Conservation (phyloP, 192 early-diverging fungal genomes). For the Coemansia guatemalensis region DNA sequence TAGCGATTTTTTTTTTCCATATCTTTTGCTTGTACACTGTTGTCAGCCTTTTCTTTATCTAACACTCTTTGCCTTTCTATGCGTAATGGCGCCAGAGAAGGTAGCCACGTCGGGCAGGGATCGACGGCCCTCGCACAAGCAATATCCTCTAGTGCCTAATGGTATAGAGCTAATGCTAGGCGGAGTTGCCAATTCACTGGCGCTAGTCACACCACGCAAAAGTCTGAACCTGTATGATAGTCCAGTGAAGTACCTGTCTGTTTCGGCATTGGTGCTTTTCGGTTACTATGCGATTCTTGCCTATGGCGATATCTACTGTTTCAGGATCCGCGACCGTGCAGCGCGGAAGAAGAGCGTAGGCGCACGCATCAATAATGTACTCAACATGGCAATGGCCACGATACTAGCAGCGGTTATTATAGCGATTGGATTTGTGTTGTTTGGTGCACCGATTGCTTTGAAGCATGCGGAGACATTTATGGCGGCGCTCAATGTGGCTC, state of each 20-base stretch:
- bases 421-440: constrained; percentile 23
- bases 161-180: constrained; percentile 45
- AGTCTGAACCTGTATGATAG: constrained; percentile 38
- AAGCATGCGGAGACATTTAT: constrained; percentile 33
- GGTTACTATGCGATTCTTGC: constrained; percentile 41
- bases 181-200: constrained; percentile 35
- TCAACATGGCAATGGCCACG: constrained; percentile 17
- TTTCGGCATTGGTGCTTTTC: constrained; percentile 27
- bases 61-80: not conserved
- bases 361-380: constrained; percentile 4
- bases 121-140: constrained; percentile 20
- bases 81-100: constrained; percentile 1
- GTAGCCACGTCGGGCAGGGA: not conserved
- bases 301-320: constrained; percentile 50
- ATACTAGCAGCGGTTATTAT: constrained; percentile 6
- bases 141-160: constrained; percentile 46
- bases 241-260: constrained; percentile 30
- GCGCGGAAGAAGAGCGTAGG: constrained; percentile 4
- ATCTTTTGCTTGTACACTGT: not conserved
- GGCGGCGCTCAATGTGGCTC: constrained; percentile 37
- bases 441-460: constrained; percentile 38
- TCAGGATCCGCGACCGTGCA: constrained; percentile 6
- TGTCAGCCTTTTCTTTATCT: not conserved
- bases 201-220: constrained; percentile 40
- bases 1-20: not conserved